phyloP scores from a whole-genome alignment of 2,329 filamentous ascomycete genomes.

The Pleoardoris graminearum region DNA sequence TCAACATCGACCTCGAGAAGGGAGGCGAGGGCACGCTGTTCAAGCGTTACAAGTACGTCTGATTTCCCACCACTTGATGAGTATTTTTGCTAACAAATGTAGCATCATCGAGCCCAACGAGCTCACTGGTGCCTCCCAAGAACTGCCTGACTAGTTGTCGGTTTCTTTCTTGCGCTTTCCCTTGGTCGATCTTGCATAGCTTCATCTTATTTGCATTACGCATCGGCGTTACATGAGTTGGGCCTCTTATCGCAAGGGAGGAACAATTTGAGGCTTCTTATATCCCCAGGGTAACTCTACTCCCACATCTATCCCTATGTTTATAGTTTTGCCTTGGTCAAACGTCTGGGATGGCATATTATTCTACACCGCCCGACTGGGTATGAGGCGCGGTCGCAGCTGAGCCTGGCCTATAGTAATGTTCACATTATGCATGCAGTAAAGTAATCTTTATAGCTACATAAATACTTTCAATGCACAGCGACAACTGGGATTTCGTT shows the following conservation, averaged over 20 bases:
- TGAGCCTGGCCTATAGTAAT: no score
- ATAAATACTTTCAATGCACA: no score
- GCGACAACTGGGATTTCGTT: no score
- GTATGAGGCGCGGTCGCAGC: no score
- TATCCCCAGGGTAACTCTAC: not conserved
- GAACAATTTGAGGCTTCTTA: not conserved
- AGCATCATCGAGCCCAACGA: constrained; percentile 44
- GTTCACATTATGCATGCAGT: no score
- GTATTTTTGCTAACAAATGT: constrained; percentile 19
- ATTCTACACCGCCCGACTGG: no score
- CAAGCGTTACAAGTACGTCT: constrained; percentile 87
- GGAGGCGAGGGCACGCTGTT: constrained; percentile 90
- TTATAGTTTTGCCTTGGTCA: not conserved
- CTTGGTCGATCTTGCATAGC: constrained; percentile 6
- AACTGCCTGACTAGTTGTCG: constrained; percentile 31
- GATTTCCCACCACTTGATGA: not conserved
- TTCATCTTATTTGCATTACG: constrained; percentile 31
- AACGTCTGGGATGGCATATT: no score
- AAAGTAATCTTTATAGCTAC: no score
- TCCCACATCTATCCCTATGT: not conserved
- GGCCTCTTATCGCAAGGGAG: not conserved
- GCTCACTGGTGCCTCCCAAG: constrained; percentile 36
- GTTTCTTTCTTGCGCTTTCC: not conserved
- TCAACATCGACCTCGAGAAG: constrained; percentile 90
- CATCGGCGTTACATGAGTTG: constrained; percentile 27